Evolutionary conservation across 225 moss, liverwort and hornwort species (phyloP).

Genomic region (Lunularia cruciata): DNA sequence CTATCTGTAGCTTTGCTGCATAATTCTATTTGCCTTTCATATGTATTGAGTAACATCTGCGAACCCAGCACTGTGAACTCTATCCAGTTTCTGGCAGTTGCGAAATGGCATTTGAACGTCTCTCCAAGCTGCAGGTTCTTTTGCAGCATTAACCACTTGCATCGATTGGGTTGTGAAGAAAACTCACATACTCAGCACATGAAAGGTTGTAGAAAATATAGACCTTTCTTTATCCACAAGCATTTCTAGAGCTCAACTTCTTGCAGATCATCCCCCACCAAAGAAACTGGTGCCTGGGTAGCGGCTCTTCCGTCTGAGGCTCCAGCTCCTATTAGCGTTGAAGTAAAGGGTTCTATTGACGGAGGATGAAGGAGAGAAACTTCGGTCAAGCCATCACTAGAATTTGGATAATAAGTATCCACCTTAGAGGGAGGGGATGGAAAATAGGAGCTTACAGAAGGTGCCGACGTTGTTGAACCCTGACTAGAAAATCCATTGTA

Average conservation of each 20-base stretch:
- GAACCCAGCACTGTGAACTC: slow-evolving; percentile 15
- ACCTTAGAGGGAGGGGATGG: slow-evolving; percentile 45
- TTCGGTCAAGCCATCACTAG: slow-evolving; percentile 42
- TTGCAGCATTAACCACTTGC: slow-evolving; percentile 17
- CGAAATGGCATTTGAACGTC: slow-evolving; percentile 5
- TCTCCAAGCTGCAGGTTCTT: slow-evolving; percentile 11
- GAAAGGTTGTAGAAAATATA: slow-evolving; percentile 21
- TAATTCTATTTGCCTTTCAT: slow-evolving; percentile 21
- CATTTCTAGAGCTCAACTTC: slow-evolving; percentile 80
- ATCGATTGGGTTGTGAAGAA: slow-evolving; percentile 22
- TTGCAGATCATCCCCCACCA: slow-evolving; percentile 91
- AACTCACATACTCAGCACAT: slow-evolving; percentile 14
- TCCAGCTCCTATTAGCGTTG: slow-evolving; percentile 27
- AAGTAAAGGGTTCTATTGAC: slow-evolving; percentile 44
- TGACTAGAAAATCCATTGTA: slow-evolving; percentile 52
- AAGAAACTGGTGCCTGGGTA: slow-evolving; percentile 56
- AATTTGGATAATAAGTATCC: slow-evolving; percentile 46
- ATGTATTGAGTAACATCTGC: slow-evolving; percentile 19
- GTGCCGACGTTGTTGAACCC: slow-evolving; percentile 23
- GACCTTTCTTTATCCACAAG: slow-evolving; percentile 23
- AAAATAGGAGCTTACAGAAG: slow-evolving; percentile 52
- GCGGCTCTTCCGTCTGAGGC: slow-evolving; percentile 42
- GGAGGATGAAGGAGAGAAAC: slow-evolving; percentile 46
- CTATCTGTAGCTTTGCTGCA: slow-evolving; percentile 34
- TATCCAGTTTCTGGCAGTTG: slow-evolving; percentile 21